Evolutionary conservation across 208 protist genomes (phyloP), one percentile per base, ranked within the genome.

Genomic region (Trypanosoma melophagium): DNA sequence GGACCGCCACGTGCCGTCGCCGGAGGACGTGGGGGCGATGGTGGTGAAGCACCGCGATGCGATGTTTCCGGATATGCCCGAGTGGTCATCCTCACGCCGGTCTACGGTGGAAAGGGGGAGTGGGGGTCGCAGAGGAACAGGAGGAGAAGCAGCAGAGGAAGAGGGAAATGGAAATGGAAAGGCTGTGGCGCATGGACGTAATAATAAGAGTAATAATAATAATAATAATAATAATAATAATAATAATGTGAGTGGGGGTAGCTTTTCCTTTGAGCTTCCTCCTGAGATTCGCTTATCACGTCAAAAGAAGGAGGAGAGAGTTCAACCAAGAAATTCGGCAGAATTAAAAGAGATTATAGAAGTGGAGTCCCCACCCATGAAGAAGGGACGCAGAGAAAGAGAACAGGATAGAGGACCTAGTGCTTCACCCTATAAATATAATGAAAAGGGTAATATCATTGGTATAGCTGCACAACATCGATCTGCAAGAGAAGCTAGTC

Each of bases 381-480:
- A 65, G 16, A 75, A 75, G 28, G 41, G 16, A 21, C 59, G 56
- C 0, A 47, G 0, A 25, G 54, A 74, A 45, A 42, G 68, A 74
- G 24, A 38, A 55, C 13, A 64, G 60, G 44, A 67, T 35, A 22
- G 53, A 76, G 19, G 59, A 66, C 24, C 21, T 41, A 42, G 53
- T 60, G 50, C 2, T 28, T 40, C 53, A 42, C 47, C 74, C 2
- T 76, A 69, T 19, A 40, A 75, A 58, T 74, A 66, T 57, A 94
- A 92, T 68, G 74, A 77, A 14, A 69, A 69, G 13, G 89, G 84
- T 3, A 64, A 67, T 42, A 86, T 92, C 56, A 83, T 94, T 51
- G 89, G 86, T 61, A 92, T 92, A 53, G 86, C 89, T 5, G 89
- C 86, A 3, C 73, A 83, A 28, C 77, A 79, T n/a, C 83, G 81